phyloP scores from a whole-genome alignment of 148 eudicot genomes.

The Cornus kousa region DNA sequence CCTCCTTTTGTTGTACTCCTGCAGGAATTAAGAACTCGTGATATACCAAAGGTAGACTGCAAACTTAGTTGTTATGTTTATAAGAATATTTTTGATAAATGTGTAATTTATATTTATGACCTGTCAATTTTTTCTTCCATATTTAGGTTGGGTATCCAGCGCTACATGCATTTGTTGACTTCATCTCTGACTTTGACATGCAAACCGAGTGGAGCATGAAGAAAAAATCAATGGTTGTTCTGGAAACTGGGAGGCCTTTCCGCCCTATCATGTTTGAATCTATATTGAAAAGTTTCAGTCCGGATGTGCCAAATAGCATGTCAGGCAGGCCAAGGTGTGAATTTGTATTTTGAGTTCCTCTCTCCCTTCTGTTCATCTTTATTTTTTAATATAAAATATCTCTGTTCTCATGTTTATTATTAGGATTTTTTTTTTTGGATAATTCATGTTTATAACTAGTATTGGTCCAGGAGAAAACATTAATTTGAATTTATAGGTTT shows the following conservation, averaged over 20 bases:
- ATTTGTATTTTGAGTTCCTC: too few species aligned
- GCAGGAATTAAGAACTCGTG: constrained; percentile 52
- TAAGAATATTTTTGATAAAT: background rate
- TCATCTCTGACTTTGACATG: constrained; percentile 63
- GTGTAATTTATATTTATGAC: background rate
- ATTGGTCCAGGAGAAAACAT: too few species aligned
- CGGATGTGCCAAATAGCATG: constrained; percentile 68
- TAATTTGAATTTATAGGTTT: background rate
- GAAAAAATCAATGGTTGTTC: constrained; percentile 40
- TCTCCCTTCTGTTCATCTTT: background rate
- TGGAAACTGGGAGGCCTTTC: constrained; percentile 70
- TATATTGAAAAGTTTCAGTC: constrained; percentile 66
- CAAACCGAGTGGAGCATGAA: constrained; percentile 37
- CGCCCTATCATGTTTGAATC: constrained; percentile 80
- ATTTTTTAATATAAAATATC: too few species aligned
- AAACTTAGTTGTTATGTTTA: constrained; percentile 7
- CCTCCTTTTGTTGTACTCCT: constrained; percentile 73
- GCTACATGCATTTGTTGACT: constrained; percentile 65
- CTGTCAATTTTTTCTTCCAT: background rate
- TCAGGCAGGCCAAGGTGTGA: constrained; percentile 74
- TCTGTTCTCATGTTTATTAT: too few species aligned
- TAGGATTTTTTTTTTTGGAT: too few species aligned
- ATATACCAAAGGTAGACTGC: constrained; percentile 58
- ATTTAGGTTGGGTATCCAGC: constrained; percentile 68
- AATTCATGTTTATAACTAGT: too few species aligned